Percentiles rank a stretch among this genome's conserved stretches.
Conservation (phyloP, 2,329 filamentous ascomycete genomes). For the Claviceps citrina region DNA sequence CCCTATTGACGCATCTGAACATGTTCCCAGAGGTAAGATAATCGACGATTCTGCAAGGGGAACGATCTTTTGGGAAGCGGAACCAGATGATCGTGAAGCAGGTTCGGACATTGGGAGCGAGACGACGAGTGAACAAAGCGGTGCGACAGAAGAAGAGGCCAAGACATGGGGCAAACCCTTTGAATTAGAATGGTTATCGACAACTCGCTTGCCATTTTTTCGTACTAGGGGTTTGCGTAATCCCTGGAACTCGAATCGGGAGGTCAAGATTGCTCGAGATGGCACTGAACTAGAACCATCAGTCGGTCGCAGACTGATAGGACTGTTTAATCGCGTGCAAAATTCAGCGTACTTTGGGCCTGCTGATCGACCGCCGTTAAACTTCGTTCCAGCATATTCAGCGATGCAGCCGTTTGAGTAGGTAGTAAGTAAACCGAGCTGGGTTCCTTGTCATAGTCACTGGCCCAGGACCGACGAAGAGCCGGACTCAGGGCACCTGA, state of each 20-base stretch:
- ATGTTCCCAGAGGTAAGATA: constrained; percentile 67
- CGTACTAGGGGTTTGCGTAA: constrained; percentile 76
- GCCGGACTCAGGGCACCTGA: neutral
- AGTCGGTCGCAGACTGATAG: constrained; percentile 60
- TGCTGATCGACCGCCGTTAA: constrained; percentile 17
- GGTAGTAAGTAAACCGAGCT: neutral
- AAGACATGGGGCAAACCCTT: constrained; percentile 86
- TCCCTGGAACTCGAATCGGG: constrained; percentile 86
- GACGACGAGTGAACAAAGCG: constrained; percentile 22
- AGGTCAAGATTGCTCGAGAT: constrained; percentile 90
- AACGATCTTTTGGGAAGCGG: constrained; percentile 91
- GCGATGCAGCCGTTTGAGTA: constrained; percentile 22
- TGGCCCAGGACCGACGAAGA: neutral
- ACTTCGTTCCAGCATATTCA: constrained; percentile 24
- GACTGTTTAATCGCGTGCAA: constrained; percentile 54
- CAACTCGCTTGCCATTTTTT: constrained; percentile 71
- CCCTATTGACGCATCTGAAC: constrained; percentile 61
- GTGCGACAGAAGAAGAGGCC: constrained; percentile 28
- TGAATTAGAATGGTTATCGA: constrained; percentile 79
- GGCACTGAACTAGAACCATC: constrained; percentile 82
- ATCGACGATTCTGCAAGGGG: constrained; percentile 88
- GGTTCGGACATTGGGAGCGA: constrained; percentile 30
- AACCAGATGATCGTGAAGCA: constrained; percentile 38
- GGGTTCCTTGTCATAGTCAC: neutral
- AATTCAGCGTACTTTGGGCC: constrained; percentile 20